These are phyloP conservation scores for Astrothelium macrocarpum DNA, from an alignment of 495 filamentous ascomycete species.

Conservation along the genomic window DNA sequence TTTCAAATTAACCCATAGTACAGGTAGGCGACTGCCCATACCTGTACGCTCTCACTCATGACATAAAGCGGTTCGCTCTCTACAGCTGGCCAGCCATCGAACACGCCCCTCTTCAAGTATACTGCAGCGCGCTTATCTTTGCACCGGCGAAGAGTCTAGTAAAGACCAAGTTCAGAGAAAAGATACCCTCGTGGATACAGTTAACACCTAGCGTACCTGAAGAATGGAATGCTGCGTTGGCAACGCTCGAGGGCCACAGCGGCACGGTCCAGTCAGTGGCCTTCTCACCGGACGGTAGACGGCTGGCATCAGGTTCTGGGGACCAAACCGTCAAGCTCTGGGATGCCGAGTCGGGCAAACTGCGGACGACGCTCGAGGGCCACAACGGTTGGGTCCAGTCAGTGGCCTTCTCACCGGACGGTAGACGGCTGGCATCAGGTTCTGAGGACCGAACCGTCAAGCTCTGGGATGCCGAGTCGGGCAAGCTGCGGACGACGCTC, in stretches of 20 bases:
- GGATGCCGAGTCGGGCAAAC: constrained; percentile 6
- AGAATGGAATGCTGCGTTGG: background rate
- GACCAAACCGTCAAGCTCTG: constrained; percentile 4
- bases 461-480: constrained; percentile 18
- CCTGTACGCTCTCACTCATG: constrained; percentile 24
- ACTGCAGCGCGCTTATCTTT: constrained; percentile 20
- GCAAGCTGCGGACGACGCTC: constrained; percentile 8
- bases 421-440: constrained; percentile 15
- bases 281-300: constrained; percentile 5
- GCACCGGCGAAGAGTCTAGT: constrained; percentile 19
- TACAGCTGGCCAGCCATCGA: constrained; percentile 17
- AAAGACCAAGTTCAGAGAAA: constrained; percentile 13
- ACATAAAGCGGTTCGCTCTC: constrained; percentile 28
- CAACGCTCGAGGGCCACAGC: too few relatives aligned
- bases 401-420: too few relatives aligned
- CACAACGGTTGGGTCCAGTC: too few relatives aligned
- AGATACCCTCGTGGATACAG: background rate
- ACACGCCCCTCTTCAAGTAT: constrained; percentile 26
- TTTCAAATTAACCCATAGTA: too few relatives aligned
- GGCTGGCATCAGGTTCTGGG: background rate
- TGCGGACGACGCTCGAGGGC: constrained; percentile 11
- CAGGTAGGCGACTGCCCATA: background rate
- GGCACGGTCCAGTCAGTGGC: too few relatives aligned
- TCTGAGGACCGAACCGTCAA: constrained; percentile 18
- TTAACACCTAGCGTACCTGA: background rate